These are phyloP conservation scores for Nicotiana benthamiana DNA, from an alignment of 257 asterid species.

Conservation along the genomic window DNA sequence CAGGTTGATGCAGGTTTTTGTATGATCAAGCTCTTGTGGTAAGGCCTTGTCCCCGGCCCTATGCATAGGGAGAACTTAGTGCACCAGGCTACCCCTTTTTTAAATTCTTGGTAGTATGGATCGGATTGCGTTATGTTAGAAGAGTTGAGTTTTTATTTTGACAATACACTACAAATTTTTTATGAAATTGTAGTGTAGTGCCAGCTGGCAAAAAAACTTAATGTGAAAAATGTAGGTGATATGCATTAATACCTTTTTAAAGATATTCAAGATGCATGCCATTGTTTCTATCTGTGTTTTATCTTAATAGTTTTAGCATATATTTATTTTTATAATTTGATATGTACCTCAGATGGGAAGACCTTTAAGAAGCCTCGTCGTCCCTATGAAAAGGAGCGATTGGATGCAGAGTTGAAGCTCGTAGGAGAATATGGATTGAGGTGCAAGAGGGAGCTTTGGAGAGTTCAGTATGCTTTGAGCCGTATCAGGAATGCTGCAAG, in stretches of 20 bases:
- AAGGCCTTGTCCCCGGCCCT: too few relatives aligned
- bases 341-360: conserved; percentile 37
- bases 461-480: conserved; percentile 63
- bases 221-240: too few relatives aligned
- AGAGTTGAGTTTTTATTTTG: neutral
- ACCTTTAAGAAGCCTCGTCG: conserved; percentile 63
- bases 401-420: conserved; percentile 56
- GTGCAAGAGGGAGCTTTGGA: conserved; percentile 60
- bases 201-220: neutral
- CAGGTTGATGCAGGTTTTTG: too few relatives aligned
- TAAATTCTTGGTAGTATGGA: too few relatives aligned
- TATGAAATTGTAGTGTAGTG: too few relatives aligned
- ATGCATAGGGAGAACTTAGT: too few relatives aligned
- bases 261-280: neutral
- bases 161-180: too few relatives aligned
- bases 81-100: too few relatives aligned
- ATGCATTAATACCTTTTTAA: neutral
- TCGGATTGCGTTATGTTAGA: too few relatives aligned
- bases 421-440: conserved; percentile 60
- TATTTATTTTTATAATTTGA: neutral
- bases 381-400: conserved; percentile 57
- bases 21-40: too few relatives aligned
- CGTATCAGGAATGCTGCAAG: conserved; percentile 56
- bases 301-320: too few relatives aligned
- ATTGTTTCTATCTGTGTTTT: too few relatives aligned